A percentile compares a stretch with the other conserved stretches of the same genome.
phyloP scores from a whole-genome alignment of 2,329 filamentous ascomycete genomes.

The Polytolypa hystricis region DNA sequence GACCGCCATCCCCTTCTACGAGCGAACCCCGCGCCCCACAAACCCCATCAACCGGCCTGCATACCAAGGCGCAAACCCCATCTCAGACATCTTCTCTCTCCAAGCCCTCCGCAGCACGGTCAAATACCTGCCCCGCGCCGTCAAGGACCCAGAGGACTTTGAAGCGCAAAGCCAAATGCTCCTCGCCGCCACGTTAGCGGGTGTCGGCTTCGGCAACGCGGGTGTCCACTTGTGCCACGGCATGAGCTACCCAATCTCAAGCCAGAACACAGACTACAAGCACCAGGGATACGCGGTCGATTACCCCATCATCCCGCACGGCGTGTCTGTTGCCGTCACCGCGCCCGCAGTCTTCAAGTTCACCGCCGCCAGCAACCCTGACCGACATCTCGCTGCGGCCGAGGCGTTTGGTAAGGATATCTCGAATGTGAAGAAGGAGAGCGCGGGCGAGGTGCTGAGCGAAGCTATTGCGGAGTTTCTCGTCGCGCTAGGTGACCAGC shows the following conservation, averaged over 20 bases:
- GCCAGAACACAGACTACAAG: conserved; percentile 83
- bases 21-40: conserved; percentile 68
- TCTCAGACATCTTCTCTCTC: conserved; percentile 92
- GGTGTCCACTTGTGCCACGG: conserved; percentile 84
- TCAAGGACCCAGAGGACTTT: conserved; percentile 75
- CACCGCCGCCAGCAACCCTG: conserved; percentile 81
- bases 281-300: conserved; percentile 76
- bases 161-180: conserved; percentile 96
- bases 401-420: conserved; percentile 87
- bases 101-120: conserved; percentile 72
- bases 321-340: conserved; percentile 87
- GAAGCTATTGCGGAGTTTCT: conserved; percentile 78
- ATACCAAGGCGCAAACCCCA: conserved; percentile 95
- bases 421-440: conserved; percentile 75
- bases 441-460: conserved; percentile 74
- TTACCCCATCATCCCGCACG: conserved; percentile 79
- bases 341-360: conserved; percentile 91
- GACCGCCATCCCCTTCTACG: conserved; percentile 91
- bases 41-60: conserved; percentile 88
- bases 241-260: conserved; percentile 96
- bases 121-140: conserved; percentile 82
- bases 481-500: conserved; percentile 76
- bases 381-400: conserved; percentile 79
- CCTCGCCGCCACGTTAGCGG: conserved; percentile 82
- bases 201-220: conserved; percentile 94